phyloP scores from a whole-genome alignment of 176 grass and related monocot species.

The Hyparrhenia diplandra region DNA sequence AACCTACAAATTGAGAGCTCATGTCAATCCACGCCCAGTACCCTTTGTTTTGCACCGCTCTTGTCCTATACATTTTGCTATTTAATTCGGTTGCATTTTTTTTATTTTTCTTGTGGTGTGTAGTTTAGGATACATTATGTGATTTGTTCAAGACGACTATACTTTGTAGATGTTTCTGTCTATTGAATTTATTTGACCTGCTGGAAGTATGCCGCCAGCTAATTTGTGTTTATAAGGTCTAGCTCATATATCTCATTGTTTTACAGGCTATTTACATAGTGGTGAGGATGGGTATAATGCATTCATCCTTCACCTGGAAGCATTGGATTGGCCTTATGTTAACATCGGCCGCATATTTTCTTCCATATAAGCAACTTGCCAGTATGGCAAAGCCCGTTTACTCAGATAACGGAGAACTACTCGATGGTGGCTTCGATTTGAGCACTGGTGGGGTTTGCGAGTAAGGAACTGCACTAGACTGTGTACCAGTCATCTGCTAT shows the following conservation, averaged over 20 bases:
- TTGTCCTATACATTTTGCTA: not conserved
- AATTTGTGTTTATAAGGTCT: not conserved
- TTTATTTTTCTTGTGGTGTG: not conserved
- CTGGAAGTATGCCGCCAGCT: not conserved
- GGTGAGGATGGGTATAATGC: conserved; percentile 77
- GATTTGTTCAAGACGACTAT: not conserved
- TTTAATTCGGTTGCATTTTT: not conserved
- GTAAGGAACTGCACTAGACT: conserved; percentile 39
- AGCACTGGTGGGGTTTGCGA: conserved; percentile 72
- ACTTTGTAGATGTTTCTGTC: not conserved
- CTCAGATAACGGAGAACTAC: conserved; percentile 59
- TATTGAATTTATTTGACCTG: not conserved
- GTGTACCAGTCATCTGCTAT: not conserved
- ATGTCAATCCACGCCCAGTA: too few relatives aligned
- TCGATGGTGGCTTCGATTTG: conserved; percentile 81
- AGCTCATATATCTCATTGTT: not conserved
- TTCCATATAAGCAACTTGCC: conserved; percentile 85
- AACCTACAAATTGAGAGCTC: not conserved
- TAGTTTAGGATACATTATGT: not conserved
- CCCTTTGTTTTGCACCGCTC: not conserved
- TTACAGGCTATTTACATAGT: conserved; percentile 70
- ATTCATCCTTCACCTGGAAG: conserved; percentile 96
- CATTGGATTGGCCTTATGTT: conserved; percentile 85
- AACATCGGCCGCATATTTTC: conserved; percentile 70
- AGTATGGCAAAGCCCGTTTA: conserved; percentile 76